Evolutionary conservation across 192 early-diverging fungal species (phyloP), one percentile per base, ranked within the genome.

Genomic region (Pilaira anomala): DNA sequence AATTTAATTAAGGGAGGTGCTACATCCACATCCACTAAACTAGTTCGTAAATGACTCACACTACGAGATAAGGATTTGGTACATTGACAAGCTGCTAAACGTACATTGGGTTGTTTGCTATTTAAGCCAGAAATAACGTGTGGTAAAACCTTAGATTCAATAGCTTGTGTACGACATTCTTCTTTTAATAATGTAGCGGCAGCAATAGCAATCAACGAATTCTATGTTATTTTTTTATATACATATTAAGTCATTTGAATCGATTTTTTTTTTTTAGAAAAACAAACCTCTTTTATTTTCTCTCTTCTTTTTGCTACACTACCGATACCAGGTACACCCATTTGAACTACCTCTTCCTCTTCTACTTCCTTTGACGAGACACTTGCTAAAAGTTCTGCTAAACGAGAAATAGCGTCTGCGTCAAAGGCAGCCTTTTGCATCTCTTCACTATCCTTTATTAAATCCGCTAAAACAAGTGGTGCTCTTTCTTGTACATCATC

Each of bases 11-110:
- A 69, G 18, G 91, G 88, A 6, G 61, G 22, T 13, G 82, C 85
- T 1, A 94, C 76, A 24, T 87, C 87, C 12, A 84, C 88, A 70
- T 95, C 93, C 12, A 93, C 85, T 11, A 94, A 76, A 39, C 74
- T 78, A 1, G 93, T 95, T 44, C 93, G 78, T 33, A 95, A 68
- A 48, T 82, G 80, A 56, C 85, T 87, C 11, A 92, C 86, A 48
- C 82, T 85, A 16, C 93, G 79, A 21, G 90, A 92, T 8, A 95
- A 74, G 14, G 84, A 87, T 42, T 85, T 75, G n/a, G 83, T 79
- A 59, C 91, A 93, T 63, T 88, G 81, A 62, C 92, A 94, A 11
- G 92, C 90, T 0, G 92, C 91, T 12, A 79, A 63, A 8, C 93
- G 82, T 25, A 95, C 74, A 19, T 74, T 69, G 19, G 76, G 67